Evolutionary conservation across 2,329 filamentous ascomycete genomes (phyloP), one percentile per base, ranked within the genome.

Genomic region (Microcera coccophila): DNA sequence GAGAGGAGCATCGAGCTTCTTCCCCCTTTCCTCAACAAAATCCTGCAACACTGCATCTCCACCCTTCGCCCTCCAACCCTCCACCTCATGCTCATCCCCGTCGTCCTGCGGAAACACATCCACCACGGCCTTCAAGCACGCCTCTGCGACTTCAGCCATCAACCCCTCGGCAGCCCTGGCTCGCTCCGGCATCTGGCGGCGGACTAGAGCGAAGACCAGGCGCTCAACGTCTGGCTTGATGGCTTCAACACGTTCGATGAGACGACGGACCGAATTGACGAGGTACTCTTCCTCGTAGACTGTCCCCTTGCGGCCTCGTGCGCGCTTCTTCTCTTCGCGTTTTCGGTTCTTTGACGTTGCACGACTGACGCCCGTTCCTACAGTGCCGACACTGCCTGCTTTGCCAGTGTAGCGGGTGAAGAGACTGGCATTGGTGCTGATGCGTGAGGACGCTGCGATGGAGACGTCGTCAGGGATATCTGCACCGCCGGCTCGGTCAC

Each of bases 221-320:
- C 82, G 70, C 59, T 81, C 77, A 1, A 88, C 79, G 62, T 98
- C 93, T 1, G 79, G 75, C 38, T 82, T 77, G 3, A 84, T 76
- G 17, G 73, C 74, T 63, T 90, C 89, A 17, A 95, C 81, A 26
- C 90, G 77, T 63, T 95, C 89, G 12, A 95, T 79, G 24, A 98
- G 74, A 18, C 93, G 76, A 11, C 84, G 79, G 26, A 97, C 82
- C 54, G 85, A 91, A 63, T 90, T 93, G 45, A 95, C 84, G 4
- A 98, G 78, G 64, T 98, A 98, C 66, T 97, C 93, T 62, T 97
- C 91, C 65, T 98, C 93, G 65, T 98, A 98, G 4, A 98, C 87
- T 14, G 88, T 95, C 10, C 93, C 93, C 72, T 97, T 97, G 64
- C 95, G 91, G 18, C 93, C 93, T 7, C 89, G 75, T 1, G 93